Conservation (phyloP, 2,329 filamentous ascomycete genomes). For the Fusarium equiseti region DNA sequence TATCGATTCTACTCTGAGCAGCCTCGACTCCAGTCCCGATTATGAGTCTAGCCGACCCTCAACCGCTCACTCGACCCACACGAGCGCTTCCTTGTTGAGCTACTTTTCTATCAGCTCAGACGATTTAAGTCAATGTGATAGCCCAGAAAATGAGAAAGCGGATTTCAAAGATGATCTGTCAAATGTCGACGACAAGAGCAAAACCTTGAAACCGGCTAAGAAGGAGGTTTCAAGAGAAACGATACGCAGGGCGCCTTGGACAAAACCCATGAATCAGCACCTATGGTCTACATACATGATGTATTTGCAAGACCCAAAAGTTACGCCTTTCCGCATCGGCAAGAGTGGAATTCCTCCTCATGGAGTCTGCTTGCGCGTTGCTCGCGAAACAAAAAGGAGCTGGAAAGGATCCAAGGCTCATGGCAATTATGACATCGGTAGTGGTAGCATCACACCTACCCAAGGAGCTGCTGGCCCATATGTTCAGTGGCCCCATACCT, state of each 20-base stretch:
- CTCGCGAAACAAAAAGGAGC: slow-evolving; percentile 73
- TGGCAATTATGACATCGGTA: slow-evolving; percentile 54
- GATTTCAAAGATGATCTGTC: slow-evolving; percentile 45
- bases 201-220: slow-evolving; percentile 48
- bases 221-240: slow-evolving; percentile 43
- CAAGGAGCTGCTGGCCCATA: slow-evolving; percentile 60
- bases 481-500: slow-evolving; percentile 73
- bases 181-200: slow-evolving; percentile 48
- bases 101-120: slow-evolving; percentile 68
- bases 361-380: slow-evolving; percentile 73
- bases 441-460: slow-evolving; percentile 68
- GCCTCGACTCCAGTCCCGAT: slow-evolving; percentile 69
- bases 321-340: slow-evolving; percentile 73
- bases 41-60: slow-evolving; percentile 71
- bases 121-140: slow-evolving; percentile 64
- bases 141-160: slow-evolving; percentile 57
- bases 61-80: slow-evolving; percentile 70
- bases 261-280: slow-evolving; percentile 73
- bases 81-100: slow-evolving; percentile 68
- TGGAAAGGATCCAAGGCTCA: slow-evolving; percentile 71
- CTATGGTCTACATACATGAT: slow-evolving; percentile 74
- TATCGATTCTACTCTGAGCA: slow-evolving; percentile 67
- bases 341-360: slow-evolving; percentile 74
- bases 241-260: slow-evolving; percentile 69
- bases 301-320: slow-evolving; percentile 75